Base-by-base conservation (phyloP, 805 yeast genomes). In the Candida arabinofermentans region DNA sequence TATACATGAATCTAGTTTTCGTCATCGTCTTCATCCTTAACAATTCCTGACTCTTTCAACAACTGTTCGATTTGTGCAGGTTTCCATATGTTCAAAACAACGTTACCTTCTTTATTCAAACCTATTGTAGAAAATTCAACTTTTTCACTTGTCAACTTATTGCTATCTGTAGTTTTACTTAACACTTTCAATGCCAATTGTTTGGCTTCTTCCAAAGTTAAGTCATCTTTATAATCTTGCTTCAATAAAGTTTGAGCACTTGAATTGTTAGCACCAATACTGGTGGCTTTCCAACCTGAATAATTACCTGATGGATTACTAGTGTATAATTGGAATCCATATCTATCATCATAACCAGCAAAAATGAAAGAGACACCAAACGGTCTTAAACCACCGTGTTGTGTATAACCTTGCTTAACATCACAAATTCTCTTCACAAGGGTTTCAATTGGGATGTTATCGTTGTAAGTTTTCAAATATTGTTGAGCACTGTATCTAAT, bases 241-340 rank as follows among this genome's bases (percentile, higher is more conserved):
- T 93, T 93, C 59, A 93, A 74, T 49, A 93, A 69, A 1, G 99
- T 91, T 69, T 93, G 99, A 1, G 97, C 97, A 34, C 96, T 90
- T 7, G 96, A 79, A 49, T 88, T 89, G 69, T 93, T 93, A 38
- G 97, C 96, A 32, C 99, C 99, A 46, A 93, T 90, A 54, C 88
- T 77, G 26, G 96, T 91, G 34, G 99, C 99, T 66, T 86, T 89
- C 99, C 99, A 93, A 21, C 99, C 98, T 17, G 95, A 79, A 64
- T 90, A 93, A 67, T 93, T 93, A 22, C 99, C 99, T 0, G 96
- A 86, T 12, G 99, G 99, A 62, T 93, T 93, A 19, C 96, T 85
- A 5, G 96, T 90, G 68, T 83, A 93, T 51, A 93, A 72, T 65
- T 93, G 99, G 72, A 84, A 93, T 24, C 89, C 89, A 56, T 82